Conservation (phyloP, 2,329 filamentous ascomycete species). For the Trichophyton equinum region DNA sequence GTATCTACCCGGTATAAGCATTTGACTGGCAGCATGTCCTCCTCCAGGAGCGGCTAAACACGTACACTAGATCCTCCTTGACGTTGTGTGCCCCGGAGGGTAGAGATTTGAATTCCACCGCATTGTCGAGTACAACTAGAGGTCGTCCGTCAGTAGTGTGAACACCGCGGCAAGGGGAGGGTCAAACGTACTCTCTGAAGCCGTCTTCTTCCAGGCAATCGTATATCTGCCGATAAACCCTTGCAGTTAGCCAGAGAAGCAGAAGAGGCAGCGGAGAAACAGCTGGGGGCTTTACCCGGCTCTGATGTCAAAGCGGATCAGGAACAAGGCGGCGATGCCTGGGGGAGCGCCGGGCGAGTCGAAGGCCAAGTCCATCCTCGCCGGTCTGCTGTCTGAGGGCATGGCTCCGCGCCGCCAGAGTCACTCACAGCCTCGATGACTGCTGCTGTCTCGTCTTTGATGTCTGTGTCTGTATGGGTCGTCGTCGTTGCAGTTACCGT, state of each 20-base stretch:
- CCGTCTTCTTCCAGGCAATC: conserved; percentile 71
- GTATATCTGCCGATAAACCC: conserved; percentile 49
- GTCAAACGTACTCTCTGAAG: conserved; percentile 46
- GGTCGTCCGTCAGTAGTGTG: neutral
- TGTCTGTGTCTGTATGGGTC: no score
- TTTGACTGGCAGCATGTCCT: neutral
- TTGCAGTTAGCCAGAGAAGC: conserved; percentile 1
- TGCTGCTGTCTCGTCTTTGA: no score
- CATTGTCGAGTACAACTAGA: conserved; percentile 55
- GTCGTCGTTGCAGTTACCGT: no score
- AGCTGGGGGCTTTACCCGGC: conserved; percentile 49
- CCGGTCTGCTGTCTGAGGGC: conserved; percentile 12
- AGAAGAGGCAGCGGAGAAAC: conserved; percentile 12
- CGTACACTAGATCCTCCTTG: conserved; percentile 61
- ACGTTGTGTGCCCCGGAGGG: conserved; percentile 89
- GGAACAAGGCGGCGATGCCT: conserved; percentile 62
- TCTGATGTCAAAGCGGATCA: conserved; percentile 86
- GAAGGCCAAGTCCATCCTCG: conserved; percentile 25
- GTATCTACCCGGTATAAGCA: conserved; percentile 48
- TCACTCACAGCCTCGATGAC: neutral
- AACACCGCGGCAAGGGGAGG: neutral
- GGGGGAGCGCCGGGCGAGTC: conserved; percentile 29
- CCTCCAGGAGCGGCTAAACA: neutral
- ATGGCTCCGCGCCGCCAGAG: conserved; percentile 7
- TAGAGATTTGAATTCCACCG: conserved; percentile 91